These are phyloP conservation scores for Spathaspora jeffriesii DNA, from an alignment of 1,139 yeast species.

Conservation along the genomic window DNA sequence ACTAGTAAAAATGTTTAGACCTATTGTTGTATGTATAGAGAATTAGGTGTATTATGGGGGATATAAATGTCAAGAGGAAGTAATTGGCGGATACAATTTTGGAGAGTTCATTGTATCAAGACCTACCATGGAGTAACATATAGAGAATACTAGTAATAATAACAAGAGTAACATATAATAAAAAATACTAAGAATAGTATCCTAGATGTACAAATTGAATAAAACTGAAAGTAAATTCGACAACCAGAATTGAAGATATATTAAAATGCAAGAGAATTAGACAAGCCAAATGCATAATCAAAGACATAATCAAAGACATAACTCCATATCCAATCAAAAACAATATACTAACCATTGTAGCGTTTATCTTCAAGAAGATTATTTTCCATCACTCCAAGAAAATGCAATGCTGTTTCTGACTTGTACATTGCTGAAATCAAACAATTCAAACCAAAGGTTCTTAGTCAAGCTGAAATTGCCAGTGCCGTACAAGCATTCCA, in stretches of 20 bases:
- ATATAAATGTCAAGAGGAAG: not conserved
- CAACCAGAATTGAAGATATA: not conserved
- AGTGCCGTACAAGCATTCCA: conserved; percentile 81
- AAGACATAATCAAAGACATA: not conserved
- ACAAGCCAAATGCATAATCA: not conserved
- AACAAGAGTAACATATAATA: no score
- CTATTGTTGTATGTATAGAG: conserved; percentile 30
- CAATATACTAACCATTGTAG: conserved; percentile 19
- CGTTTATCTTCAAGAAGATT: conserved; percentile 39
- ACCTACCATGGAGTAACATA: not conserved
- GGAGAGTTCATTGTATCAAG: not conserved
- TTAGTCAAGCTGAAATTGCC: conserved; percentile 73
- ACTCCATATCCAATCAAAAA: not conserved
- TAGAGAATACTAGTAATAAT: no score
- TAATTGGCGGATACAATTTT: not conserved
- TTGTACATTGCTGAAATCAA: conserved; percentile 86
- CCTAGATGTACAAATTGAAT: not conserved
- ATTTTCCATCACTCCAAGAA: conserved; percentile 46
- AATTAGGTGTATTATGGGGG: no score
- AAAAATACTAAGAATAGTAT: not conserved
- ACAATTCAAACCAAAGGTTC: conserved; percentile 82
- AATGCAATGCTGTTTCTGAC: conserved; percentile 73
- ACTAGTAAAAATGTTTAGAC: conserved; percentile 36
- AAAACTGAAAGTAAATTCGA: not conserved
- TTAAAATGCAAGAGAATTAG: not conserved